Conservation (phyloP, 2,329 filamentous ascomycete genomes). For the Hymenoscyphus fructigenus region DNA sequence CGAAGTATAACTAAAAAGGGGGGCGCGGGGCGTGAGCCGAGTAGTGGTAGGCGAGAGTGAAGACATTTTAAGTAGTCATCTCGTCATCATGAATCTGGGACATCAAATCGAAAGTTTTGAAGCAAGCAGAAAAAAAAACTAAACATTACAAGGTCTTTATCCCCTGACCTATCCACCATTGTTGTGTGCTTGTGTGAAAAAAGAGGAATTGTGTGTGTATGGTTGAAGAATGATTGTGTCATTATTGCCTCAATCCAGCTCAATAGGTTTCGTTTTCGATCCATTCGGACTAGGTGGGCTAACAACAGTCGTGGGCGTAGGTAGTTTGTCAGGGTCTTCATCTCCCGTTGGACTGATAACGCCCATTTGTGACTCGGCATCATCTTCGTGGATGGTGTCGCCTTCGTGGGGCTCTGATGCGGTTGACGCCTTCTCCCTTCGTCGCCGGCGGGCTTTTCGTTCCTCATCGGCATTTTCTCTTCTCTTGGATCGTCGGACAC, state of each 20-base stretch:
- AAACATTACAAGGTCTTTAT: slow-evolving; percentile 13
- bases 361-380: background rate
- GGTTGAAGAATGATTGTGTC: slow-evolving; percentile 4
- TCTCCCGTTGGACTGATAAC: background rate
- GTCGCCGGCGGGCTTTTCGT: slow-evolving; percentile 62
- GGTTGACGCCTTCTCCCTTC: slow-evolving; percentile 59
- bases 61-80: background rate
- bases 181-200: background rate
- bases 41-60: background rate
- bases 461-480: slow-evolving; percentile 76
- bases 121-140: slow-evolving; percentile 12
- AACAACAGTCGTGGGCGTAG: slow-evolving; percentile 32
- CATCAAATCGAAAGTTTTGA: slow-evolving; percentile 10
- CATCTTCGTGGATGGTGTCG: slow-evolving; percentile 22
- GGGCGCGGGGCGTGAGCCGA: background rate
- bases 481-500: slow-evolving; percentile 56
- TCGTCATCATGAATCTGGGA: slow-evolving; percentile 10
- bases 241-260: slow-evolving; percentile 23
- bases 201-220: background rate
- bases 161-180: background rate
- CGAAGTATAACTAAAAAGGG: slow-evolving; percentile 6
- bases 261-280: slow-evolving; percentile 31
- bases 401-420: slow-evolving; percentile 24
- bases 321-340: slow-evolving; percentile 22
- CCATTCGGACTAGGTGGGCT: slow-evolving; percentile 36